Percentiles rank a stretch among this genome's conserved stretches.
Conservation (phyloP, 169 alveolate genomes). For the Plasmodium adleri region DNA sequence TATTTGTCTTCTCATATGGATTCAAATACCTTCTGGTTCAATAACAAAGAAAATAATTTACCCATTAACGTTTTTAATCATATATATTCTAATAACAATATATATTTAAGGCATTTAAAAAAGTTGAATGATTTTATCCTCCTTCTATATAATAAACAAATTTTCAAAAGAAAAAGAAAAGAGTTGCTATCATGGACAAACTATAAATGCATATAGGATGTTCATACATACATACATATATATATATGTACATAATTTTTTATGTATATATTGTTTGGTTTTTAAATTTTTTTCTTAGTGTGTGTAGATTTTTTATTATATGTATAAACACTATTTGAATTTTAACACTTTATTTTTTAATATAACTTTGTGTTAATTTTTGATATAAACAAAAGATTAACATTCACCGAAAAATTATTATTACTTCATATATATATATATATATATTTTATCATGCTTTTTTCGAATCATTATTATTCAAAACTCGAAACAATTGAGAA, state of each 20-base stretch:
- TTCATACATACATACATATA: background rate
- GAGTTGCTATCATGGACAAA: slow-evolving; percentile 73
- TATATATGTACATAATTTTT: background rate
- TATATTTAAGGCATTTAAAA: slow-evolving; percentile 45
- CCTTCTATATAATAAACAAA: slow-evolving; percentile 41
- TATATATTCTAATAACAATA: slow-evolving; percentile 54
- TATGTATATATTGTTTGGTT: background rate
- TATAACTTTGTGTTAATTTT: no score
- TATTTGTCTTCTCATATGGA: slow-evolving; percentile 43
- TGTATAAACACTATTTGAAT: no score
- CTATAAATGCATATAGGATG: slow-evolving; percentile 26
- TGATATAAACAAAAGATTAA: no score
- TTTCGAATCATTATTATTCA: no score
- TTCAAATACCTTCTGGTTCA: slow-evolving; percentile 2
- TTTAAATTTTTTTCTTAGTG: no score
- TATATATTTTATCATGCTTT: no score
- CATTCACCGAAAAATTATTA: no score
- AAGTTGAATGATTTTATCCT: slow-evolving; percentile 38
- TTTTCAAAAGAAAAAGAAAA: slow-evolving; percentile 68
- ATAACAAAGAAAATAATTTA: background rate
- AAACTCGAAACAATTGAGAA: no score
- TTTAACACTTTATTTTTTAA: no score
- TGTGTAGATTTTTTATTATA: no score
- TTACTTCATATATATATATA: no score
- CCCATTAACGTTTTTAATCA: slow-evolving; percentile 52